Percentiles rank a stretch among this genome's conserved stretches.
Conservation (phyloP, 129 eudicot genomes). For the Flaveria bidentis region DNA sequence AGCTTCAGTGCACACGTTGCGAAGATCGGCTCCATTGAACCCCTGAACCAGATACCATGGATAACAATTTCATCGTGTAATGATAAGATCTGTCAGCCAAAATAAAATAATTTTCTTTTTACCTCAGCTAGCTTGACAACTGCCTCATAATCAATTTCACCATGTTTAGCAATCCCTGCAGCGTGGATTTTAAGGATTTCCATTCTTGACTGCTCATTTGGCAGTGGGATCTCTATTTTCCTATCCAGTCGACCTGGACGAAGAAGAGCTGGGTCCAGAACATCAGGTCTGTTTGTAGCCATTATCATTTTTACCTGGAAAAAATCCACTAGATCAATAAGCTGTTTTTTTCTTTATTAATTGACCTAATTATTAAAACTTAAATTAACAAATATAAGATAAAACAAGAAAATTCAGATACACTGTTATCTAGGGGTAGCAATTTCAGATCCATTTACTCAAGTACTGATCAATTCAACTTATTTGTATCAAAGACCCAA, state of each 20-base stretch:
- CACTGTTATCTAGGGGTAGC: background rate
- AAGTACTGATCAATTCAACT: background rate
- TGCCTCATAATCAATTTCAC: slow-evolving; percentile 97
- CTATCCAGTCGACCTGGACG: slow-evolving; percentile 98
- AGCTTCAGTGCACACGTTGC: slow-evolving; percentile 97
- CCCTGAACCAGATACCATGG: slow-evolving; percentile 54
- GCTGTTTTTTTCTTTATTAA: background rate
- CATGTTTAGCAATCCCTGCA: slow-evolving; percentile 95
- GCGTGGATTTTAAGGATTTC: slow-evolving; percentile 96
- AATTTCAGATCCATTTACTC: background rate
- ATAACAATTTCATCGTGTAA: background rate
- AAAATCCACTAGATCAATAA: slow-evolving; percentile 1
- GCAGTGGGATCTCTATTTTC: slow-evolving; percentile 93
- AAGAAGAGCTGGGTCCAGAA: slow-evolving; percentile 96
- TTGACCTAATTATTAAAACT: background rate
- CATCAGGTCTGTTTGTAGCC: slow-evolving; percentile 99
- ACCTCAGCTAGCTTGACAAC: slow-evolving; percentile 98
- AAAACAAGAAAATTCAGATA: background rate
- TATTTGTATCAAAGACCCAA: background rate
- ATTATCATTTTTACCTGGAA: slow-evolving; percentile 91
- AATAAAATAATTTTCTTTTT: background rate
- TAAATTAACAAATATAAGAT: background rate
- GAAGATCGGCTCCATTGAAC: slow-evolving; percentile 95
- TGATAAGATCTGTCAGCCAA: background rate
- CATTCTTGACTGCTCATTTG: slow-evolving; percentile 96